Evolutionary conservation across 2,329 filamentous ascomycete species (phyloP), one percentile per base, ranked within the genome.

Genomic region (Lanzia echinophila): DNA sequence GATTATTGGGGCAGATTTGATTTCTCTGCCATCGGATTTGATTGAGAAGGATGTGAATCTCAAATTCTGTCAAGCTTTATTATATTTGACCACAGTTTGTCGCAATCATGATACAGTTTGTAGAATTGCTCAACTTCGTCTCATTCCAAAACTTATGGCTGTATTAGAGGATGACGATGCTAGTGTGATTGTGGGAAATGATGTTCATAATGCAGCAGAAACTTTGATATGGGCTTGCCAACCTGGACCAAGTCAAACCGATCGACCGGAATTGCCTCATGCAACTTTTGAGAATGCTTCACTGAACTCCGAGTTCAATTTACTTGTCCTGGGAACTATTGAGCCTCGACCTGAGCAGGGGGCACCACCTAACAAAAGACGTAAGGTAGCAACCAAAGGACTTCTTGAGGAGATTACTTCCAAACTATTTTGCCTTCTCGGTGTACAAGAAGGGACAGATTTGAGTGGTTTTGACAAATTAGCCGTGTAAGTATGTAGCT

Each of bases 401-500:
- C 55, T 60, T 31, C 46, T 67, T 13, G 55, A 69, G 33, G 60
- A 68, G 20, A 62, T 76, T 31, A 67, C 67, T 17, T 58, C 60
- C 31, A 53, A 65, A 44, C 45, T 69, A 55, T 68, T 69, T 60
- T 55, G 52, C 31, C 41, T 68, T 58, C 62, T 78, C 43, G 69
- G 65, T 19, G 66, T 62, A 33, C 65, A 70, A 42, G 64, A 65
- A 34, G 60, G 62, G 3, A 59, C 60, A 24, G 69, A 67, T 39
- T 51, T 78, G 34, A 64, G 69, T 54, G 70, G 69, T 15, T 58
- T 78, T n/a, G 62, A 74, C 67, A 52, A 70, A 49, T 62, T 72
- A 13, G 69, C 79, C 34, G 63, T 73, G 82, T 84, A 70, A 67
- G 78, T 73, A 34, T 45, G 10, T 6, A 24, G 36, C 19, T 42